Percentiles rank a stretch among this genome's conserved stretches.
Evolutionary conservation across 495 filamentous ascomycete genomes (phyloP).

Genomic region (Podospora bellae-mahoneyi): DNA sequence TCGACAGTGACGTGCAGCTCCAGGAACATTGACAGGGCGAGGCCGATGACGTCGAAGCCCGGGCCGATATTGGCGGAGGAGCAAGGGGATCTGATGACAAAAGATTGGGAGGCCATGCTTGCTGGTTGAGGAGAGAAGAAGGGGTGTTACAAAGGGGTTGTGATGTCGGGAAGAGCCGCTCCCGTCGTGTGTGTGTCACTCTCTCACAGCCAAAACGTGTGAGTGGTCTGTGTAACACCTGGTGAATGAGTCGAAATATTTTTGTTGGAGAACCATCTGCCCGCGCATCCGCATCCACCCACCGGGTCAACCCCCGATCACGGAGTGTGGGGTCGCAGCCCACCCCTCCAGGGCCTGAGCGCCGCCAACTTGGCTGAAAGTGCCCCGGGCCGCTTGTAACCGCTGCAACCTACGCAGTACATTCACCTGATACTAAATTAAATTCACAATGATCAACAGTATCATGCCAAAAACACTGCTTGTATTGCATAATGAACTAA

Average conservation of each 20-base stretch:
- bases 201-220: background rate
- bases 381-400: background rate
- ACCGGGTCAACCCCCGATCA: constrained; percentile 3
- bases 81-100: constrained; percentile 68
- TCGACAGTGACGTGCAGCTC: constrained; percentile 75
- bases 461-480: background rate
- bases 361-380: background rate
- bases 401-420: background rate
- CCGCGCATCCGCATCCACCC: background rate
- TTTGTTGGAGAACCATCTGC: constrained; percentile 1
- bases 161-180: background rate
- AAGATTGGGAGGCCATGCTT: constrained; percentile 43
- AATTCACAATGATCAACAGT: background rate
- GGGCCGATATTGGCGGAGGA: constrained; percentile 95
- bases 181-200: background rate
- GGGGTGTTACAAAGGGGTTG: background rate
- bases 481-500: background rate
- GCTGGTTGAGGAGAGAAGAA: background rate
- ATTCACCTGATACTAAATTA: background rate
- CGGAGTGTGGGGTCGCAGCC: constrained; percentile 1
- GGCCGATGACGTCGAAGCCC: constrained; percentile 94
- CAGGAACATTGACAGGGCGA: constrained; percentile 86
- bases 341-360: background rate
- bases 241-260: constrained; percentile 1
- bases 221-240: background rate